Evolutionary conservation across 768 basidiomycete genomes (phyloP).

Genomic region (Podaxis mareebaensis): DNA sequence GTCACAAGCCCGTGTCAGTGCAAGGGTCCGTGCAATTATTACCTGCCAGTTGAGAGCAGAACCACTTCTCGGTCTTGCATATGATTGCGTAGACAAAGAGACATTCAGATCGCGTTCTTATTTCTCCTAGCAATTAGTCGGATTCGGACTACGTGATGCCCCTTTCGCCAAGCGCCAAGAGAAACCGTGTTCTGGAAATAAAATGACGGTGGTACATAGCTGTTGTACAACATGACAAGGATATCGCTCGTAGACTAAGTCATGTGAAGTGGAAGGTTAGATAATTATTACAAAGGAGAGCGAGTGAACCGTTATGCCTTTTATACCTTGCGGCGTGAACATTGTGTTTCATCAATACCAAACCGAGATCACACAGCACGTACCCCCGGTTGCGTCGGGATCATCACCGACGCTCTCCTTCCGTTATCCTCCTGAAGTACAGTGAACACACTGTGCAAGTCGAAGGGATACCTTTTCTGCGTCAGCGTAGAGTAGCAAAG

Average conservation of each 20-base stretch:
- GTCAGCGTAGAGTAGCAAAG: neutral
- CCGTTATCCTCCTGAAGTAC: neutral
- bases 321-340: neutral
- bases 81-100: neutral
- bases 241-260: neutral
- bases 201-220: neutral
- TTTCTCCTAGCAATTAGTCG: neutral
- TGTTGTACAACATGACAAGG: neutral
- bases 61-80: neutral
- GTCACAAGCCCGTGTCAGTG: neutral
- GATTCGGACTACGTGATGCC: neutral
- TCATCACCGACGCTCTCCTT: neutral
- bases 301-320: neutral
- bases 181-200: neutral
- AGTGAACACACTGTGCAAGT: slow-evolving; percentile 3
- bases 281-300: neutral
- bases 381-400: neutral
- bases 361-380: neutral
- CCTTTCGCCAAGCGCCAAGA: no score
- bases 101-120: neutral
- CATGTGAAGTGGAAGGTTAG: neutral
- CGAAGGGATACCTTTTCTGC: slow-evolving; percentile 10
- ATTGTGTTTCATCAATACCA: neutral
- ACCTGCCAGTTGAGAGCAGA: neutral
- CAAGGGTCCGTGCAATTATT: neutral